Conservation (phyloP, 2,329 filamentous ascomycete species). For the Orbilia quercus region DNA sequence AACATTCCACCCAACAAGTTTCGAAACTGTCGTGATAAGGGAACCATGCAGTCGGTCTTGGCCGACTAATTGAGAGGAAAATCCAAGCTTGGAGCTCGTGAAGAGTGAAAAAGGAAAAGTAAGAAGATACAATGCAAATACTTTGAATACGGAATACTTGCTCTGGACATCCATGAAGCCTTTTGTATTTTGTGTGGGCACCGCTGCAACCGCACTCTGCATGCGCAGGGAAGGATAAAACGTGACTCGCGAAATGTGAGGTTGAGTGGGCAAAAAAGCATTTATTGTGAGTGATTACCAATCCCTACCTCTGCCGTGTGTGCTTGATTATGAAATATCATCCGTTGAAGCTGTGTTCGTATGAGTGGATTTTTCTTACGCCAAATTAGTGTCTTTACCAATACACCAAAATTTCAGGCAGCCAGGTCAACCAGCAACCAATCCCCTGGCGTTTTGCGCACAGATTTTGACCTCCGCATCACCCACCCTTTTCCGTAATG, state of each 20-base stretch:
- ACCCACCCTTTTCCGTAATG: slow-evolving; percentile 13
- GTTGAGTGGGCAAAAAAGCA: background rate
- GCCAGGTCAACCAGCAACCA: slow-evolving; percentile 18
- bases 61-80: background rate
- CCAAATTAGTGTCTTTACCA: background rate
- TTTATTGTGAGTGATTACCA: slow-evolving; percentile 52
- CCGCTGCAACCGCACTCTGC: slow-evolving; percentile 13
- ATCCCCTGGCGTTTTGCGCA: slow-evolving; percentile 39
- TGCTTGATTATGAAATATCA: slow-evolving; percentile 45
- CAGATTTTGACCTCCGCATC: slow-evolving; percentile 41
- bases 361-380: slow-evolving; percentile 13
- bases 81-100: background rate
- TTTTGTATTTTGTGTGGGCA: slow-evolving; percentile 1
- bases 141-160: no score
- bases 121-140: no score
- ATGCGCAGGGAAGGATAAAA: slow-evolving; percentile 7
- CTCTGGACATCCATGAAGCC: no score
- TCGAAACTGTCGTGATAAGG: slow-evolving; percentile 11
- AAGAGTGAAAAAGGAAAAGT: background rate
- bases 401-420: slow-evolving; percentile 14
- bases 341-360: background rate
- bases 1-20: slow-evolving; percentile 25
- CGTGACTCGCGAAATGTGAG: slow-evolving; percentile 31
- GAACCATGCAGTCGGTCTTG: slow-evolving; percentile 25
- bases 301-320: slow-evolving; percentile 34